Evolutionary conservation across 768 basidiomycete species (phyloP).

Genomic region (Guyanaporus albipodus): DNA sequence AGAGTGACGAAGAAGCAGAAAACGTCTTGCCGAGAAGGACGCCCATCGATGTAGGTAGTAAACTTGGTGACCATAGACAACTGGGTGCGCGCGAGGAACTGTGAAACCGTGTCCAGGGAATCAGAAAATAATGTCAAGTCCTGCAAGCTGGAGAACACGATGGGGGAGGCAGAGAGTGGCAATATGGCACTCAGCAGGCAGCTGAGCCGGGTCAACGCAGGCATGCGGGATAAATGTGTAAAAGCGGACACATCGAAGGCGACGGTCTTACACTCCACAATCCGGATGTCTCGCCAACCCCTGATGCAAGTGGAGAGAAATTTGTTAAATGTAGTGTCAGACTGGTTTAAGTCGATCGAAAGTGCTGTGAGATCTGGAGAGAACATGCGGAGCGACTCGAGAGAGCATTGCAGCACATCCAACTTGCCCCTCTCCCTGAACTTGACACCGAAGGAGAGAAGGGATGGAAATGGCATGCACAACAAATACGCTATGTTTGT

Average conservation of each 20-base stretch:
- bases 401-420: background rate
- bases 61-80: background rate
- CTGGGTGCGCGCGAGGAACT: background rate
- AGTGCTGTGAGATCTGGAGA: background rate
- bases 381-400: background rate
- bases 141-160: background rate
- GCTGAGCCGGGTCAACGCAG: background rate
- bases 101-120: background rate
- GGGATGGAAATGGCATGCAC: no score
- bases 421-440: background rate
- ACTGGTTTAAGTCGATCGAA: background rate
- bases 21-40: no score
- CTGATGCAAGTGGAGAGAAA: background rate
- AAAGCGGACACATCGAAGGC: background rate
- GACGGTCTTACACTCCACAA: background rate
- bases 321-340: background rate
- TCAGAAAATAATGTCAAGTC: background rate
- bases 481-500: no score
- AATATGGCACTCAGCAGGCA: background rate
- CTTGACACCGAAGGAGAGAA: background rate
- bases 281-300: background rate
- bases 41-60: no score
- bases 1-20: no score
- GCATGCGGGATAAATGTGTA: background rate
- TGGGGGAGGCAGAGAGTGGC: background rate